Evolutionary conservation across 805 yeast species (phyloP).

Genomic region (Saccharomycopsis sp.): DNA sequence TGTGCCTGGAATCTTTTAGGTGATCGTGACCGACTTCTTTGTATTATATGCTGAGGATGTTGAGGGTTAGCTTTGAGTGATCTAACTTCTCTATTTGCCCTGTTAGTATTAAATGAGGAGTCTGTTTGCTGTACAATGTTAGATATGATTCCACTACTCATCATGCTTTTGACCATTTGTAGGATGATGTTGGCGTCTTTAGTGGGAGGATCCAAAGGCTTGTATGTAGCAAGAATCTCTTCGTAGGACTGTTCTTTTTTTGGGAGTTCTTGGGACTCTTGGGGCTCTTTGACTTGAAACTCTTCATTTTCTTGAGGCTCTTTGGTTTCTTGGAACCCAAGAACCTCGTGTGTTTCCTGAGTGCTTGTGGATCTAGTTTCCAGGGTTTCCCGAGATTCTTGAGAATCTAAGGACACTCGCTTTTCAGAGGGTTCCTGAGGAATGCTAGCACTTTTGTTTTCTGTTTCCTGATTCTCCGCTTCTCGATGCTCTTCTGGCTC

Average conservation of each 20-base stretch:
- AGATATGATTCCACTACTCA: neutral
- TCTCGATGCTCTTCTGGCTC: neutral
- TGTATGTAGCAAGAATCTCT: neutral
- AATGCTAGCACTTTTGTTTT: too few species aligned
- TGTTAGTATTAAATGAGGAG: too few species aligned
- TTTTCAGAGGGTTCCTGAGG: too few species aligned
- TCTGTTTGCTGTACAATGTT: too few species aligned
- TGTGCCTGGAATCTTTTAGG: neutral
- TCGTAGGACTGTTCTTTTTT: neutral
- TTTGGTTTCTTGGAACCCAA: too few species aligned
- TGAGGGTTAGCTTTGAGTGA: neutral
- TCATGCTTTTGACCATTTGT: neutral
- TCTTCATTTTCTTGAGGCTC: too few species aligned
- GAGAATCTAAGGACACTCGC: too few species aligned
- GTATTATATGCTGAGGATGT: neutral
- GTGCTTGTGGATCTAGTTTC: too few species aligned
- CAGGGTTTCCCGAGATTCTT: too few species aligned
- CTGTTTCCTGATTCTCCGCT: too few species aligned
- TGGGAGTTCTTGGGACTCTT: neutral
- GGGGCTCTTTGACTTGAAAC: neutral
- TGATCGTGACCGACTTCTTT: neutral
- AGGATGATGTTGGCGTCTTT: neutral
- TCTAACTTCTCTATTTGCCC: neutral
- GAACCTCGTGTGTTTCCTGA: too few species aligned
- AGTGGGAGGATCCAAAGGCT: neutral